Conservation (phyloP, 1,284 basidiomycete genomes). For the Boletus holoroseus region DNA sequence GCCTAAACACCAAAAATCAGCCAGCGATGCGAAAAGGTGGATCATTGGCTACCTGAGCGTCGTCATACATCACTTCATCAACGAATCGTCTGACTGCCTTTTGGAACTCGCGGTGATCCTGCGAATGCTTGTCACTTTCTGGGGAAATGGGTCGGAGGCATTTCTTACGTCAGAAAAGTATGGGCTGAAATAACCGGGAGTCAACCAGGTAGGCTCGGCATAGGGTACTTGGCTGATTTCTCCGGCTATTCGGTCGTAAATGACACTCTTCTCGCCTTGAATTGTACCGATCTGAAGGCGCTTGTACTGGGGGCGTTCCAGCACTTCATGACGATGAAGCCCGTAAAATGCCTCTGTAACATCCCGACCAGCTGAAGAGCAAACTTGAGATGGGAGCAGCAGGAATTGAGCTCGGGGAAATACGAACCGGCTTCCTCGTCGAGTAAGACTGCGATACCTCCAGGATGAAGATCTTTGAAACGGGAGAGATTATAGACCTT, state of each 20-base stretch:
- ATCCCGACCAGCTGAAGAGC: slow-evolving; percentile 52
- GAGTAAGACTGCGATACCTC: slow-evolving; percentile 69
- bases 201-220: slow-evolving; percentile 66
- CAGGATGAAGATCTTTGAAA: slow-evolving; percentile 78
- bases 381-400: slow-evolving; percentile 8
- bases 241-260: slow-evolving; percentile 43
- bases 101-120: slow-evolving; percentile 46
- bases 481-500: slow-evolving; percentile 78
- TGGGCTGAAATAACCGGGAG: slow-evolving; percentile 58
- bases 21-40: not conserved
- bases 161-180: slow-evolving; percentile 58
- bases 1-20: slow-evolving; percentile 36
- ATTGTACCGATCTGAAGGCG: slow-evolving; percentile 57
- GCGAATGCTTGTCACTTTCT: slow-evolving; percentile 2
- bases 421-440: slow-evolving; percentile 67
- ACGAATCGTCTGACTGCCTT: slow-evolving; percentile 40
- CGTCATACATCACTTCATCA: slow-evolving; percentile 43
- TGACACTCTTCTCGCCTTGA: slow-evolving; percentile 48
- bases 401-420: not conserved
- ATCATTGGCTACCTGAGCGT: slow-evolving; percentile 37
- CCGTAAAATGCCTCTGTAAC: slow-evolving; percentile 70
- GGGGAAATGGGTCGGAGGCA: not conserved
- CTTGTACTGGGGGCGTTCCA: slow-evolving; percentile 58
- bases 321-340: slow-evolving; percentile 64
- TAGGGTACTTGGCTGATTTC: slow-evolving; percentile 59